These are phyloP conservation scores for Tolypocladium tundrense DNA, from an alignment of 2,329 filamentous ascomycete genomes.

Conservation along the genomic window DNA sequence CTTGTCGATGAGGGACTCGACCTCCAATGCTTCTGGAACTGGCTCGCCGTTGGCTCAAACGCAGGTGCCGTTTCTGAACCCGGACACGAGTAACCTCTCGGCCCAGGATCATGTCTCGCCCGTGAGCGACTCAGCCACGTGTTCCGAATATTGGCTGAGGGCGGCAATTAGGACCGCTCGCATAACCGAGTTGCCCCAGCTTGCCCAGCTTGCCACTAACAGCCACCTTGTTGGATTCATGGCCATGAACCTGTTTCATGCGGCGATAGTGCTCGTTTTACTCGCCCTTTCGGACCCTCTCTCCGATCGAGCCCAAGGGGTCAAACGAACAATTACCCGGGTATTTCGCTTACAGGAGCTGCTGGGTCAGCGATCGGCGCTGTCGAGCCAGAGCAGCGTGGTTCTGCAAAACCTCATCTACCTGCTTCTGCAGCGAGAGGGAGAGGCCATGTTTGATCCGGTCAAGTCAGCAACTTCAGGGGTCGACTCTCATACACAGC, in stretches of 20 bases:
- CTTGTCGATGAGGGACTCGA: conserved; percentile 6
- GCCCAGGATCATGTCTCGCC: neutral
- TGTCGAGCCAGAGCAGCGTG: neutral
- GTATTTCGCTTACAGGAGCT: conserved; percentile 29
- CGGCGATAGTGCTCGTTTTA: conserved; percentile 30
- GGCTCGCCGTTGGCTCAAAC: neutral
- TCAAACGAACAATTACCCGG: conserved; percentile 29
- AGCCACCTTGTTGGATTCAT: conserved; percentile 33
- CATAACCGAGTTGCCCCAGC: conserved; percentile 20
- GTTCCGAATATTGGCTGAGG: conserved; percentile 21
- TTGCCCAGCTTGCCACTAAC: conserved; percentile 26
- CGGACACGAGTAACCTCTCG: neutral
- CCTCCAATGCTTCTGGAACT: neutral
- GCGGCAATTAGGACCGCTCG: conserved; percentile 28
- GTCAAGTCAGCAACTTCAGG: neutral
- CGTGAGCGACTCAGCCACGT: conserved; percentile 1
- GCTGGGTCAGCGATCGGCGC: neutral
- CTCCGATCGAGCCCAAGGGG: conserved; percentile 28
- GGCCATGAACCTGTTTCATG: conserved; percentile 33
- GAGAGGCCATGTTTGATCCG: neutral
- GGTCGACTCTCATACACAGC: neutral
- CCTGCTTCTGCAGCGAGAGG: neutral
- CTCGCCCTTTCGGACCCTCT: conserved; percentile 30
- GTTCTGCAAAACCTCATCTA: neutral
- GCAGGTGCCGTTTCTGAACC: neutral